Conservation (phyloP, 306 rosid species). For the Arachis stenosperma region DNA sequence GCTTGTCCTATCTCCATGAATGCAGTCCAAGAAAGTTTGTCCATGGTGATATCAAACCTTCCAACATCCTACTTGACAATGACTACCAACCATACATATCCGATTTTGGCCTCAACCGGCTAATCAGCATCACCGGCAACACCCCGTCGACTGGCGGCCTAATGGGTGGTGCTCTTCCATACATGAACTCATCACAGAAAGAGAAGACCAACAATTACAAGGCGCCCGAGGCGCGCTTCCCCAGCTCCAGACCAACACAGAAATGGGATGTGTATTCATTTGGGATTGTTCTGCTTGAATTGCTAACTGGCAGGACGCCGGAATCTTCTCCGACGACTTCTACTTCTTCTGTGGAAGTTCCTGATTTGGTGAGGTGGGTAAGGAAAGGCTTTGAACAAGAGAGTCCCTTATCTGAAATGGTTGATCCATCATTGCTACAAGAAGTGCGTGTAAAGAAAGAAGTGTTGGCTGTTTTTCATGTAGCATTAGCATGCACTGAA, state of each 20-base stretch:
- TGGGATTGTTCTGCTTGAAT: constrained; percentile 82
- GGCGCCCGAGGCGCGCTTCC: constrained; percentile 82
- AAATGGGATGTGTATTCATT: constrained; percentile 94
- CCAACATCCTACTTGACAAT: constrained; percentile 87
- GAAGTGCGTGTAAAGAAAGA: constrained; percentile 94
- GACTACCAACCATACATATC: constrained; percentile 77
- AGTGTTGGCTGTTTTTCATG: constrained; percentile 86
- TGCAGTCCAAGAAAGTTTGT: constrained; percentile 95
- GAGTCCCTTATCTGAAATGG: constrained; percentile 87
- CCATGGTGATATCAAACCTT: constrained; percentile 92
- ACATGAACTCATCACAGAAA: constrained; percentile 64
- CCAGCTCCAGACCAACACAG: constrained; percentile 71
- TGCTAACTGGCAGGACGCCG: constrained; percentile 89
- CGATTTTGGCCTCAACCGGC: constrained; percentile 79
- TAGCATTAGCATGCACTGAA: constrained; percentile 88
- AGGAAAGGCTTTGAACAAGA: constrained; percentile 91
- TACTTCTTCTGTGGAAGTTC: constrained; percentile 71
- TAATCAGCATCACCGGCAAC: constrained; percentile 85
- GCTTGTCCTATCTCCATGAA: constrained; percentile 91
- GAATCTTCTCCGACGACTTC: constrained; percentile 87
- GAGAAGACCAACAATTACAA: constrained; percentile 73
- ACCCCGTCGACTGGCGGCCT: constrained; percentile 90
- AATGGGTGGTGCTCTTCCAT: constrained; percentile 93
- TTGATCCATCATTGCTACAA: constrained; percentile 77
- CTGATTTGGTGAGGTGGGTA: constrained; percentile 88